phyloP scores from a whole-genome alignment of 2,329 filamentous ascomycete species.

The Colletotrichum spinosum region DNA sequence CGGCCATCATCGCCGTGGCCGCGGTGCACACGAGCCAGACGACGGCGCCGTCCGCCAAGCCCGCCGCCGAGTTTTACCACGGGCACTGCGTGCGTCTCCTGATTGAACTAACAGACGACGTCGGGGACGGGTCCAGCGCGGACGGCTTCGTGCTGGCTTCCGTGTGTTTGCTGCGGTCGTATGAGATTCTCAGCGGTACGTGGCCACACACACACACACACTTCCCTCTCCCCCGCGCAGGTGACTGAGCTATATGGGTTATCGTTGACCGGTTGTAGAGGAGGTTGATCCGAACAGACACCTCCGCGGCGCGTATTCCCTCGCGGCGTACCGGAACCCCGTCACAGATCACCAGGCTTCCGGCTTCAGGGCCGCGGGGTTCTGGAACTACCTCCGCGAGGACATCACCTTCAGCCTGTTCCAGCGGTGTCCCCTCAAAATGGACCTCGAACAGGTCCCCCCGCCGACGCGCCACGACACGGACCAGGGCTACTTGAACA shows the following conservation, averaged over 20 bases:
- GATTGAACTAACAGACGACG: constrained; percentile 46
- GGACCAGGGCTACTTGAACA: constrained; percentile 53
- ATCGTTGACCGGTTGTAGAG: constrained; percentile 40
- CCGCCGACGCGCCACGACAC: constrained; percentile 25
- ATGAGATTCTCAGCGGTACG: constrained; percentile 59
- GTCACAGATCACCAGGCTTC: constrained; percentile 39
- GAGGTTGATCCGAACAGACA: constrained; percentile 57
- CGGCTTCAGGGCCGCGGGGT: constrained; percentile 53
- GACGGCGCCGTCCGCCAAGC: constrained; percentile 41
- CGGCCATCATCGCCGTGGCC: constrained; percentile 57
- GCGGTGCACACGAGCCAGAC: constrained; percentile 54
- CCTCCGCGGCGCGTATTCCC: constrained; percentile 58
- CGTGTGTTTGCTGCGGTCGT: constrained; percentile 60
- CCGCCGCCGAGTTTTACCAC: constrained; percentile 54
- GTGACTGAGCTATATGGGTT: accelerated
- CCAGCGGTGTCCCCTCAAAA: constrained; percentile 54
- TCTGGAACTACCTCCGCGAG: constrained; percentile 64
- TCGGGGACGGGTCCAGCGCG: constrained; percentile 49
- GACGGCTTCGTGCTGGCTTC: constrained; percentile 51
- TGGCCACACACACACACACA: neutral
- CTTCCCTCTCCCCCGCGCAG: too few relatives aligned
- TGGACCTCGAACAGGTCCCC: constrained; percentile 46
- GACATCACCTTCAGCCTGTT: constrained; percentile 66
- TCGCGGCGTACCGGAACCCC: constrained; percentile 47
- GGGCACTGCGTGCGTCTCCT: constrained; percentile 52